phyloP scores from a whole-genome alignment of 2,329 filamentous ascomycete genomes.

The Lecanicillium sp. region DNA sequence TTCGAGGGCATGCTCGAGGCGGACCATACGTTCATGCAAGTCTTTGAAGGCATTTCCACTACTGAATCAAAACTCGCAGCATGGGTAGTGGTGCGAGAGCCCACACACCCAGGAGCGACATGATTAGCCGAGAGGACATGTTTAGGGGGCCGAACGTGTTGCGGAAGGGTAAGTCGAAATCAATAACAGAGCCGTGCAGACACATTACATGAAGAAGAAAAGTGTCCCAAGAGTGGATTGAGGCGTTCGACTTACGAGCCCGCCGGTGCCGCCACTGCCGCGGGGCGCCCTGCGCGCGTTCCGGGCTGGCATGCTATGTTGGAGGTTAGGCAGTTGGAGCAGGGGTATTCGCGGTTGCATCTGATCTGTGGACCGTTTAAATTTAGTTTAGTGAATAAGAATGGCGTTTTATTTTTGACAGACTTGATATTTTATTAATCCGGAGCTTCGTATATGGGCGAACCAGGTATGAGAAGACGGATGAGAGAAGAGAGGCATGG shows the following conservation, averaged over 20 bases:
- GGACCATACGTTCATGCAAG: conserved; percentile 14
- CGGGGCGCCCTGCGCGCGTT: conserved; percentile 8
- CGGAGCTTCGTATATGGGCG: too few species aligned
- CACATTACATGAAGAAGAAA: neutral
- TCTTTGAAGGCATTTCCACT: conserved; percentile 8
- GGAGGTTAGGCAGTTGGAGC: conserved; percentile 20
- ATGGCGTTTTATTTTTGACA: too few species aligned
- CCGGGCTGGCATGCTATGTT: conserved; percentile 18
- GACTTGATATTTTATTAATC: too few species aligned
- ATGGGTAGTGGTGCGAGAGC: too few species aligned
- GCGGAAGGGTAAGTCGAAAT: too few species aligned
- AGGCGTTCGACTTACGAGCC: neutral
- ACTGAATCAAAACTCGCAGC: neutral
- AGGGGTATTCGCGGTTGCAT: conserved; percentile 18
- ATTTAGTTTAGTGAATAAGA: neutral
- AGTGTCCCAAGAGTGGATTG: neutral
- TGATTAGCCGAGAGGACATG: too few species aligned
- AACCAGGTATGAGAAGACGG: too few species aligned
- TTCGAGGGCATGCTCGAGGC: conserved; percentile 14
- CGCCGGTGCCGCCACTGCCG: conserved; percentile 3
- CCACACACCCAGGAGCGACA: too few species aligned
- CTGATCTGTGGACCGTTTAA: conserved; percentile 14
- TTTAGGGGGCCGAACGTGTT: too few species aligned
- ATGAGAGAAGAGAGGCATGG: too few species aligned
- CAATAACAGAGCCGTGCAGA: too few species aligned